Conservation (phyloP, 768 basidiomycete genomes). For the Rhizopogon vinicolor region DNA sequence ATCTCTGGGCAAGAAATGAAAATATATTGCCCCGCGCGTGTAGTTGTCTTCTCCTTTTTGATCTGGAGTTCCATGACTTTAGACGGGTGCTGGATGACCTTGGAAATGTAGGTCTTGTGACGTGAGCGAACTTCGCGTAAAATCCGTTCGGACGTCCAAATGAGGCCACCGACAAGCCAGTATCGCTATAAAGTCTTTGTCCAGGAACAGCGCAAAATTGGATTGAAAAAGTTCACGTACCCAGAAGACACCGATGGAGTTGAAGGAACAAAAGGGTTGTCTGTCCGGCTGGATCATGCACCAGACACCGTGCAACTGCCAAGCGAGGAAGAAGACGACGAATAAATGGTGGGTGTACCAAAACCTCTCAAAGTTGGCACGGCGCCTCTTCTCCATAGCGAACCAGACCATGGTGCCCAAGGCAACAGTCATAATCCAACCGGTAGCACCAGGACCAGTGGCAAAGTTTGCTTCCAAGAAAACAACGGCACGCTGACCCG, state of each 20-base stretch:
- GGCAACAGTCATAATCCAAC: conserved; percentile 81
- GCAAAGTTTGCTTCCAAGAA: conserved; percentile 78
- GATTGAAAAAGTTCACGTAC: conserved; percentile 37
- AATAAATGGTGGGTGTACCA: conserved; percentile 90
- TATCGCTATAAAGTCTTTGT: conserved; percentile 52
- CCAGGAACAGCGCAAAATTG: conserved; percentile 3
- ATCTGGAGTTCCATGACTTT: conserved; percentile 95
- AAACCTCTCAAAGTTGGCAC: conserved; percentile 81
- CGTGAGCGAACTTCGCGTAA: conserved; percentile 89
- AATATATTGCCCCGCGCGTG: conserved; percentile 88
- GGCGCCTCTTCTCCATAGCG: conserved; percentile 75
- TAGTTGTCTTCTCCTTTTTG: conserved; percentile 89
- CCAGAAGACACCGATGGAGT: conserved; percentile 93
- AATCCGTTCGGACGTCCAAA: conserved; percentile 86
- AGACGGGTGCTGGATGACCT: conserved; percentile 93
- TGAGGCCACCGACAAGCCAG: conserved; percentile 82
- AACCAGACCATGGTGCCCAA: conserved; percentile 83
- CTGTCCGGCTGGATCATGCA: conserved; percentile 94
- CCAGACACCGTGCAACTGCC: conserved; percentile 97
- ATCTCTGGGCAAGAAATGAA: conserved; percentile 89
- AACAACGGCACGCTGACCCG: conserved; percentile 52
- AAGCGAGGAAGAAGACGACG: conserved; percentile 86
- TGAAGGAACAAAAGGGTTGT: conserved; percentile 81
- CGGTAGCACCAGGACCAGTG: conserved; percentile 78
- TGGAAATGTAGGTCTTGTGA: conserved; percentile 88